These are phyloP conservation scores for Pseudozyma pruni DNA, from an alignment of 1,284 basidiomycete species.

Conservation along the genomic window DNA sequence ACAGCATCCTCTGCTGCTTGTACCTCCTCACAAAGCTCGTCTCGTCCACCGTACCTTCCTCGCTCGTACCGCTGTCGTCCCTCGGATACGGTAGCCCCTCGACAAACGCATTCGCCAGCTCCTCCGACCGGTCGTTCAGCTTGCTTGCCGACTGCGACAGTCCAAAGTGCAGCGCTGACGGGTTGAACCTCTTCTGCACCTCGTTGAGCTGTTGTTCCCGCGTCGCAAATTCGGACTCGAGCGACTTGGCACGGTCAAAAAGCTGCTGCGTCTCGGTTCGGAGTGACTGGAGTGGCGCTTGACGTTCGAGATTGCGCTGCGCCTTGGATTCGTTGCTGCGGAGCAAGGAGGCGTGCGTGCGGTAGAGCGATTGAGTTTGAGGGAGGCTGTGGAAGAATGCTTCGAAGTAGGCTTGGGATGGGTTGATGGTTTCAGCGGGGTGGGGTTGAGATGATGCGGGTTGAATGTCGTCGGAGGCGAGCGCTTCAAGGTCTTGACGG, in stretches of 20 bases:
- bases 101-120: constrained; percentile 62
- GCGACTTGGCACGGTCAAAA: constrained; percentile 47
- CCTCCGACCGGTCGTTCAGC: constrained; percentile 57
- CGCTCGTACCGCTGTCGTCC: constrained; percentile 26
- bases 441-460: constrained; percentile 2
- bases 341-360: constrained; percentile 43
- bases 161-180: constrained; percentile 49
- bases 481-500: constrained; percentile 50
- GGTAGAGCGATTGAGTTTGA: constrained; percentile 40
- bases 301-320: constrained; percentile 45
- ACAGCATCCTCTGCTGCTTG: constrained; percentile 48
- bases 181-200: constrained; percentile 56
- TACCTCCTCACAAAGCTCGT: constrained; percentile 51
- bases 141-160: constrained; percentile 48
- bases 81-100: constrained; percentile 52
- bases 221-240: constrained; percentile 49
- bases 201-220: constrained; percentile 47
- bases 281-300: constrained; percentile 52
- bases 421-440: constrained; percentile 2
- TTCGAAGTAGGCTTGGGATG: constrained; percentile 40
- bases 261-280: constrained; percentile 55
- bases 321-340: constrained; percentile 52
- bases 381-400: constrained; percentile 54
- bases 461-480: constrained; percentile 34
- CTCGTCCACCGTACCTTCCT: constrained; percentile 30